Base-by-base conservation (phyloP, 2,329 filamentous ascomycete genomes). In the Colletotrichum sp. region DNA sequence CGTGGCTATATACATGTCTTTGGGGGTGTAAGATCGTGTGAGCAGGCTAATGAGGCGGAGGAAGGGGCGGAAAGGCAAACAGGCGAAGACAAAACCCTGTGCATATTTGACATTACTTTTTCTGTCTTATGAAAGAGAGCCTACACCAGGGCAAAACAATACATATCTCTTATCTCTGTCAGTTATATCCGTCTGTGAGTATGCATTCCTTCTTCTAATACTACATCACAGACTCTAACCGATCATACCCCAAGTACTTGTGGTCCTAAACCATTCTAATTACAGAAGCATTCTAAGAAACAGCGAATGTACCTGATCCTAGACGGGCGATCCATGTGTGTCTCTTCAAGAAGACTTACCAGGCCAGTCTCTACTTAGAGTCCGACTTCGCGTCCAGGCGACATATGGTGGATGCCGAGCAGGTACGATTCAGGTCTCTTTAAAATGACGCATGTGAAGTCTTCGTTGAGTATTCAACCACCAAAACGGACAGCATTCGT, bases 401-500 rank as follows among this genome's bases (percentile, higher is more conserved):
- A 21, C 44, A 52, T 2, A 13, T 24, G 12, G n/a, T 52, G 12
- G n/a, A 52, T 13, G n/a, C 3, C 44, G 4, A 13, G 44, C n/a
- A 49, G 44, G 10, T 13, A 4, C 44, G 6, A 13, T 13, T 49
- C n/a, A n/a, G 6, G n/a, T 13, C n/a, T 7, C 10, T 49, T 49
- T 21, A 49, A 49, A 49, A 13, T 49, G 10, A 49, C n/a, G 12
- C 3, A 49, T 49, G n/a, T 49, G 44, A 13, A n/a, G 12, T 21
- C 44, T 49, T 49, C 3, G n/a, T n/a, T 12, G n/a, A 13, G 6
- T 13, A 4, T 49, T 13, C 44, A 49, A 49, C 44, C 10, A 13
- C 9, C n/a, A 21, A n/a, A 49, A 0, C 1, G 44, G 4, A 49
- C 6, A 7, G 39, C 39, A 2, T 6, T 10, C 5, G 1, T 44